A percentile compares a stretch with the other conserved stretches of the same genome.
Evolutionary conservation across 1,284 basidiomycete species (phyloP).

Genomic region (Cutaneotrichosporon spelunceum): DNA sequence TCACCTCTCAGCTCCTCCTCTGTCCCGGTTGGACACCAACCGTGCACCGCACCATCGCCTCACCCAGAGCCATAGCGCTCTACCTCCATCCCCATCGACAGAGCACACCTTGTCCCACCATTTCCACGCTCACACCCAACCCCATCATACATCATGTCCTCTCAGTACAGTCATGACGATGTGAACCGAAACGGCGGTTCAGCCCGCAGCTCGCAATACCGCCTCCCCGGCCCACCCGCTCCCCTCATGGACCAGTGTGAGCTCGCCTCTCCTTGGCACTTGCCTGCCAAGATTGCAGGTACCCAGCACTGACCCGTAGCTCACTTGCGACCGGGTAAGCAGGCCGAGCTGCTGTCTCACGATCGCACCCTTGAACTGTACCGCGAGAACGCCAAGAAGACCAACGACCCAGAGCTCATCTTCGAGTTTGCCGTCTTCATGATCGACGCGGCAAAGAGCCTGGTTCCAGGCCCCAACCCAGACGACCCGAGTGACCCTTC

Average conservation of each 20-base stretch:
- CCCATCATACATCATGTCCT: conserved; percentile 10
- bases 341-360: conserved; percentile 87
- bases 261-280: conserved; percentile 12
- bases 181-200: conserved; percentile 15
- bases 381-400: conserved; percentile 96
- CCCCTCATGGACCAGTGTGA: conserved; percentile 51
- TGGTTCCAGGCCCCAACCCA: conserved; percentile 52
- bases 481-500: conserved; percentile 25
- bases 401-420: conserved; percentile 93
- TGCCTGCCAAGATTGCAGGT: not conserved
- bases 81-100: not conserved
- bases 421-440: conserved; percentile 99
- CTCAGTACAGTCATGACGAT: conserved; percentile 12
- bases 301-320: conserved; percentile 45
- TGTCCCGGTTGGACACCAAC: not conserved
- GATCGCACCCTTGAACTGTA: conserved; percentile 95
- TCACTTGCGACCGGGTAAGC: conserved; percentile 86
- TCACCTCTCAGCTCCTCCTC: not conserved
- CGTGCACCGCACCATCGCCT: not conserved
- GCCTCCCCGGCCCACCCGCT: conserved; percentile 35
- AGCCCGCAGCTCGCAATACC: conserved; percentile 23
- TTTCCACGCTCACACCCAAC: conserved; percentile 4
- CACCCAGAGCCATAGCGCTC: too few relatives aligned
- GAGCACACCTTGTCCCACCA: not conserved
- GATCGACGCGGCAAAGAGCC: conserved; percentile 89